These are phyloP conservation scores for Phylloporus arenicola DNA, from an alignment of 768 basidiomycete species.

Conservation along the genomic window DNA sequence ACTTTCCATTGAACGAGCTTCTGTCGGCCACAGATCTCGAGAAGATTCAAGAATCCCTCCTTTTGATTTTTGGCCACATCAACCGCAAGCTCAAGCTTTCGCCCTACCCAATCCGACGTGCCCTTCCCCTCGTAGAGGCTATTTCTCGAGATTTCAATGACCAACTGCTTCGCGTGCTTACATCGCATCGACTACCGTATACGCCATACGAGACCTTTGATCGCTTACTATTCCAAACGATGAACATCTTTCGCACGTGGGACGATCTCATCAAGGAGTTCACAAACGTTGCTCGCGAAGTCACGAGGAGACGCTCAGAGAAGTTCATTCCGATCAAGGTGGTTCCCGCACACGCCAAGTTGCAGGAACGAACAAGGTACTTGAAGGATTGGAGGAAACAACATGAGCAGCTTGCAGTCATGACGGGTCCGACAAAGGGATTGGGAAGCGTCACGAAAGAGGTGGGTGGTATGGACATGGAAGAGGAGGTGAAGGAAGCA, in stretches of 20 bases:
- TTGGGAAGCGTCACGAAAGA: slow-evolving; percentile 68
- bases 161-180: slow-evolving; percentile 85
- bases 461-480: slow-evolving; percentile 93
- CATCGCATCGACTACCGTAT: slow-evolving; percentile 87
- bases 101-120: slow-evolving; percentile 93
- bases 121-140: slow-evolving; percentile 94
- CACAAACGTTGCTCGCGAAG: slow-evolving; percentile 87
- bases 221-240: slow-evolving; percentile 67
- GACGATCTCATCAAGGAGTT: slow-evolving; percentile 90
- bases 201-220: slow-evolving; percentile 95
- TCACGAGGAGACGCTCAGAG: slow-evolving; percentile 83
- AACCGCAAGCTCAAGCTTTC: slow-evolving; percentile 94
- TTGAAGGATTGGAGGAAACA: slow-evolving; percentile 91
- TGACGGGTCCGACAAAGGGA: slow-evolving; percentile 93
- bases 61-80: slow-evolving; percentile 86
- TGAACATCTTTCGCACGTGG: slow-evolving; percentile 80
- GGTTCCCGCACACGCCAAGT: slow-evolving; percentile 79
- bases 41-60: slow-evolving; percentile 87
- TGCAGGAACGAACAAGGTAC: slow-evolving; percentile 85
- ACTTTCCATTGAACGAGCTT: slow-evolving; percentile 95
- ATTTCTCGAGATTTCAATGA: slow-evolving; percentile 98
- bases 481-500: slow-evolving; percentile 92
- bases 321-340: slow-evolving; percentile 98
- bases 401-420: slow-evolving; percentile 94
- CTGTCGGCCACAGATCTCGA: slow-evolving; percentile 94